These are phyloP conservation scores for Basidiobolus meristosporus DNA, from an alignment of 371 early-diverging fungal species.

Conservation along the genomic window DNA sequence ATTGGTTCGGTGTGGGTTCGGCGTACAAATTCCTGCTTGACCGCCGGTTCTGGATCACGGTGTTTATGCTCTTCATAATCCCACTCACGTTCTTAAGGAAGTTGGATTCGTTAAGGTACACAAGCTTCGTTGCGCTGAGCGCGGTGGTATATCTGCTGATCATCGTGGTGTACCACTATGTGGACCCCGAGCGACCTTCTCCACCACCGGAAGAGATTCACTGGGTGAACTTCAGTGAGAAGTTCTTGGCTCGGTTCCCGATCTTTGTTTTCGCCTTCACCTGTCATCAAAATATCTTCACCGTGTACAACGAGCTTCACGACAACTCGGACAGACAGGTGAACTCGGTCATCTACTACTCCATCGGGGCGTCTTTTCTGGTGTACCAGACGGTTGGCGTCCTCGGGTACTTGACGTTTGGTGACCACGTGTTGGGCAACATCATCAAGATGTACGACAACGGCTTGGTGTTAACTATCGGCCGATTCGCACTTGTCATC, in stretches of 20 bases:
- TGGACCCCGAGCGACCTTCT: conserved; percentile 23
- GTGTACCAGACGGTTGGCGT: conserved; percentile 84
- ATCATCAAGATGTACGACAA: conserved; percentile 71
- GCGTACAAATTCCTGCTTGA: conserved; percentile 17
- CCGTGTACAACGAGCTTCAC: conserved; percentile 79
- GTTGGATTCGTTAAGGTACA: conserved; percentile 90
- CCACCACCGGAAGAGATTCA: conserved; percentile 18
- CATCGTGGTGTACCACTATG: conserved; percentile 67
- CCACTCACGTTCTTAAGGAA: conserved; percentile 69
- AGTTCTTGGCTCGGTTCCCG: conserved; percentile 72
- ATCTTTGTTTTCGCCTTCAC: conserved; percentile 98
- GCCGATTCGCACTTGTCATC: conserved; percentile 75
- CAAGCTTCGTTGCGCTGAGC: conserved; percentile 76
- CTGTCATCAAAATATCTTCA: conserved; percentile 90
- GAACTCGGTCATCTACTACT: conserved; percentile 38
- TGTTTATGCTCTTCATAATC: conserved; percentile 43
- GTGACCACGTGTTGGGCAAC: conserved; percentile 68
- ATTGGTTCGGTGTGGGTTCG: conserved; percentile 7
- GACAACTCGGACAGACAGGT: conserved; percentile 54
- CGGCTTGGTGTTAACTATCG: conserved; percentile 56
- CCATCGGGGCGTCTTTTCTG: conserved; percentile 58
- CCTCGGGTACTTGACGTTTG: conserved; percentile 92
- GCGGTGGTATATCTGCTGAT: conserved; percentile 79
- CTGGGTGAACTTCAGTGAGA: conserved; percentile 25
- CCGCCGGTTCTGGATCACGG: conserved; percentile 72